Percentiles rank a stretch among this genome's conserved stretches.
phyloP scores from a whole-genome alignment of 805 yeast species.

The Candida vaughaniae region DNA sequence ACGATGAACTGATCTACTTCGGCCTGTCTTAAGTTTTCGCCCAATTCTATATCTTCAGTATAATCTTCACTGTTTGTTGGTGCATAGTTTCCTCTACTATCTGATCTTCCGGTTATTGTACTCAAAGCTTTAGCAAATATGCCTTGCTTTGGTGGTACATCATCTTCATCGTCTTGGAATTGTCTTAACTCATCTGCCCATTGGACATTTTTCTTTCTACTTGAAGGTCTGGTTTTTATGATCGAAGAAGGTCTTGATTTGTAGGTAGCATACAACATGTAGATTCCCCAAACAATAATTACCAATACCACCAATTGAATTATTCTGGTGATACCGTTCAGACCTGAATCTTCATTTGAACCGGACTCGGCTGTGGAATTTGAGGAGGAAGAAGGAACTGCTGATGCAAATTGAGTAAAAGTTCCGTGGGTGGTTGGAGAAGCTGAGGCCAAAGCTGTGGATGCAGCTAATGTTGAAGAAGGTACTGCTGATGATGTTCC shows the following conservation, averaged over 20 bases:
- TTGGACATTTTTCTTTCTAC: constrained; percentile 44
- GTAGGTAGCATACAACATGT: constrained; percentile 36
- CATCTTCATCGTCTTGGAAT: constrained; percentile 22
- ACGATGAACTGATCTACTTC: constrained; percentile 44
- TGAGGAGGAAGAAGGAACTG: background rate
- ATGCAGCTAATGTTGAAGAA: constrained; percentile 3
- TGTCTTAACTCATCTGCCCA: constrained; percentile 46
- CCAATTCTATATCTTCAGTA: constrained; percentile 45
- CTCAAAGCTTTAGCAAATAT: constrained; percentile 35
- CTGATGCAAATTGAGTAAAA: constrained; percentile 6
- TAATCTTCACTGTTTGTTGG: constrained; percentile 17
- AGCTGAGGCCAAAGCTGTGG: constrained; percentile 1
- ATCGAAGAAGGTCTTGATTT: constrained; percentile 41
- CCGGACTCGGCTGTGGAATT: background rate
- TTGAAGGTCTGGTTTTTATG: constrained; percentile 33
- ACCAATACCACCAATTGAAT: constrained; percentile 40
- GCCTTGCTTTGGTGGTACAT: constrained; percentile 24
- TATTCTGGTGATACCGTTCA: constrained; percentile 29
- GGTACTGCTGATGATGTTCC: background rate
- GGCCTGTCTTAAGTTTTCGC: constrained; percentile 19
- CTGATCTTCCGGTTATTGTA: constrained; percentile 25
- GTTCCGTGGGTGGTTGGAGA: background rate
- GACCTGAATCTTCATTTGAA: constrained; percentile 4
- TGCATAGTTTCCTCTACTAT: constrained; percentile 8
- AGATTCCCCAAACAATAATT: constrained; percentile 41